phyloP scores from a whole-genome alignment of 2,329 filamentous ascomycete genomes.

The Colletotrichum australisinense region DNA sequence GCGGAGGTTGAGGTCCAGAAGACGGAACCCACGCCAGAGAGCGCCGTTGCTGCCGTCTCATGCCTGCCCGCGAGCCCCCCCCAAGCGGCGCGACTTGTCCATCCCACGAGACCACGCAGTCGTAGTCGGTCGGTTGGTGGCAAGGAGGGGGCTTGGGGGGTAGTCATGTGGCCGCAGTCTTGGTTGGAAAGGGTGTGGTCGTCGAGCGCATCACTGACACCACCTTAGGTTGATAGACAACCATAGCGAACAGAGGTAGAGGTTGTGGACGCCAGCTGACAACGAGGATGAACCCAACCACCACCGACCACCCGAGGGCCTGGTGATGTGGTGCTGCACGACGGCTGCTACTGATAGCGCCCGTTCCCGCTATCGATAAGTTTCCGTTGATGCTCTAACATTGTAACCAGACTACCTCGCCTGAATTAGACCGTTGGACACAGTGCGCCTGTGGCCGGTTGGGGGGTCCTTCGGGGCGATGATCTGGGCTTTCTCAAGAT shows the following conservation, averaged over 20 bases:
- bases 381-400: neutral
- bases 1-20: neutral
- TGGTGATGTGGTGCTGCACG: neutral
- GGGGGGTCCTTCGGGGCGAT: neutral
- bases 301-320: neutral
- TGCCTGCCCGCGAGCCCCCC: neutral
- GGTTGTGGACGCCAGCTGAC: neutral
- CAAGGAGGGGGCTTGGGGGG: neutral
- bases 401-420: neutral
- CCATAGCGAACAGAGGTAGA: neutral
- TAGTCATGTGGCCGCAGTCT: constrained; percentile 26
- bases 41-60: constrained; percentile 3
- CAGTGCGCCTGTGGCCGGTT: neutral
- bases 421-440: neutral
- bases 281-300: neutral
- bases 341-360: constrained; percentile 3
- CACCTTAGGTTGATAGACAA: neutral
- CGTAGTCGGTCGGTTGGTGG: neutral
- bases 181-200: constrained; percentile 22
- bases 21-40: neutral
- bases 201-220: constrained; percentile 9
- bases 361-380: constrained; percentile 24
- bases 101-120: constrained; percentile 13
- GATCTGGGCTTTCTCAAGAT: neutral
- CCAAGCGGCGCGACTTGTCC: neutral